A percentile compares a stretch with the other conserved stretches of the same genome.
Conservation (phyloP, 495 filamentous ascomycete genomes). For the Hyaloscypha variabilis region DNA sequence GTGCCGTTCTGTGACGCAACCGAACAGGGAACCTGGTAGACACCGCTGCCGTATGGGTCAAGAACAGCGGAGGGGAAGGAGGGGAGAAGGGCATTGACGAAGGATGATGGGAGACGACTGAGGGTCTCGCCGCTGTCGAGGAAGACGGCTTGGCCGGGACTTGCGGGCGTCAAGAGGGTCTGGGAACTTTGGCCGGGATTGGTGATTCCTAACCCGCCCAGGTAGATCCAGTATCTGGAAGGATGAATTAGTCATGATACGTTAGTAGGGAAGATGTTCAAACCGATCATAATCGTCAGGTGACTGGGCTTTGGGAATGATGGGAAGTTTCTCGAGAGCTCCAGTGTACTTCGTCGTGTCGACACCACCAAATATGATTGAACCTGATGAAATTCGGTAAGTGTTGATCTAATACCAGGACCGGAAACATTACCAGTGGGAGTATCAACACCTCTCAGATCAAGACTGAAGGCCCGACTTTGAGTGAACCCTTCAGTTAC, state of each 20-base stretch:
- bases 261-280: too few relatives aligned
- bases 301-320: constrained; percentile 25
- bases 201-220: constrained; percentile 52
- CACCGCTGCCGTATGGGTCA: constrained; percentile 41
- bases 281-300: constrained; percentile 28
- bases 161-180: constrained; percentile 44
- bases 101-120: constrained; percentile 63
- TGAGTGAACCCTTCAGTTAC: constrained; percentile 62
- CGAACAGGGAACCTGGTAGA: constrained; percentile 64
- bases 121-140: constrained; percentile 72
- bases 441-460: constrained; percentile 50
- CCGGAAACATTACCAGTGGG: constrained; percentile 30
- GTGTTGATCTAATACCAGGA: constrained; percentile 6
- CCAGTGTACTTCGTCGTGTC: constrained; percentile 75
- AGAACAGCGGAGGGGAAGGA: constrained; percentile 50
- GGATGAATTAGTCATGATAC: too few relatives aligned
- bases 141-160: constrained; percentile 51
- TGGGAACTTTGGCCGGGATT: constrained; percentile 42
- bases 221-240: constrained; percentile 33
- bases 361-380: constrained; percentile 82
- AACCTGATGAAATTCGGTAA: constrained; percentile 54
- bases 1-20: constrained; percentile 53
- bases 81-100: constrained; percentile 58
- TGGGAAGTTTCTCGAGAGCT: constrained; percentile 40
- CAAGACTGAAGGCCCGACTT: constrained; percentile 72